These are phyloP conservation scores for Polyrhizophydium stewartii DNA, from an alignment of 371 early-diverging fungal genomes.

Conservation along the genomic window DNA sequence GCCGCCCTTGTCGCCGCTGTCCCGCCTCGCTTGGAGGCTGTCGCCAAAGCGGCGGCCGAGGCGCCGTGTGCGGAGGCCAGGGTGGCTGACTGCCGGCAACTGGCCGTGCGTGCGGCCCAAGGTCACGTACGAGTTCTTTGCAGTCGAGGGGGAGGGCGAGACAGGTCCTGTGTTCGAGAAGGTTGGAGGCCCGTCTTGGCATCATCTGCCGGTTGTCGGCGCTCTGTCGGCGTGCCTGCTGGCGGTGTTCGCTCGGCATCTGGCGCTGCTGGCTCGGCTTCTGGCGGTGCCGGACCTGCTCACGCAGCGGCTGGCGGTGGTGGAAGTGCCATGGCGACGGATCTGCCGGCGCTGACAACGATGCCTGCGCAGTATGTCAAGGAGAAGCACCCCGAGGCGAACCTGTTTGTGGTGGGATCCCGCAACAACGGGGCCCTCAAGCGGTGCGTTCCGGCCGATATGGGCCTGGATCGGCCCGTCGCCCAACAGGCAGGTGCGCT, in stretches of 20 bases:
- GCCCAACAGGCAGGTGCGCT: too few relatives aligned
- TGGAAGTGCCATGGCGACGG: too few relatives aligned
- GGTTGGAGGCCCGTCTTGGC: background rate
- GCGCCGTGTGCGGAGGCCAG: too few relatives aligned
- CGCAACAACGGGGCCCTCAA: slow-evolving; percentile 10
- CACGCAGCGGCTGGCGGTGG: too few relatives aligned
- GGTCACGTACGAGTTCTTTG: slow-evolving; percentile 16
- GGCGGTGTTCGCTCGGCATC: too few relatives aligned
- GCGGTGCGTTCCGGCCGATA: slow-evolving; percentile 5
- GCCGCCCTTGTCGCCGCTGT: background rate
- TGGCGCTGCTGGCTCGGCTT: too few relatives aligned
- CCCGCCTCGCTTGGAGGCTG: background rate
- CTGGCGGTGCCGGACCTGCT: too few relatives aligned
- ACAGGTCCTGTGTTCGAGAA: slow-evolving; percentile 21
- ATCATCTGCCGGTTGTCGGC: background rate
- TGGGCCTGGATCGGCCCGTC: too few relatives aligned
- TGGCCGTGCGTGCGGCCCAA: background rate
- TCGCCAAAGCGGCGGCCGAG: too few relatives aligned
- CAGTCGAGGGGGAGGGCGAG: slow-evolving; percentile 25
- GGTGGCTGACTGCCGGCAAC: too few relatives aligned
- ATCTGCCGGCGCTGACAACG: background rate
- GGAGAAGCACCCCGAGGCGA: slow-evolving; percentile 13
- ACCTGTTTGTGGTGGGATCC: slow-evolving; percentile 16
- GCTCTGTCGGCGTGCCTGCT: too few relatives aligned
- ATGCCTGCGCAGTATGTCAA: slow-evolving; percentile 8